Percentiles rank a stretch among this genome's conserved stretches.
phyloP scores from a whole-genome alignment of 2,329 filamentous ascomycete genomes.

The Pyricularia grisea region DNA sequence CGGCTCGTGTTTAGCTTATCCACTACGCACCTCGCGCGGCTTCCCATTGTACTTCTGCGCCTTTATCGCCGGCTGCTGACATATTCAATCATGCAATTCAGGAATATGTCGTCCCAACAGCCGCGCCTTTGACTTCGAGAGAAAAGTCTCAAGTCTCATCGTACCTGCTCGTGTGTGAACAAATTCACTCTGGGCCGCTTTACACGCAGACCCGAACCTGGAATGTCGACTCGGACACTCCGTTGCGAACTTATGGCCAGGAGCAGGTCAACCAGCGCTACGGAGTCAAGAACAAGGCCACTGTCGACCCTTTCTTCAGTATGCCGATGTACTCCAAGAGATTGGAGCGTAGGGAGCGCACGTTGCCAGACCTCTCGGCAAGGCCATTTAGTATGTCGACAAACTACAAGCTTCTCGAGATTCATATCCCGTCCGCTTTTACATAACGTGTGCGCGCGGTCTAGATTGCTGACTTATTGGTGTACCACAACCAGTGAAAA shows the following conservation, averaged over 20 bases:
- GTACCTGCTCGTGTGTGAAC: constrained; percentile 46
- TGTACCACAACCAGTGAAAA: constrained; percentile 15
- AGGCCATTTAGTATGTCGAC: constrained; percentile 32
- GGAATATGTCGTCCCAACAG: constrained; percentile 39
- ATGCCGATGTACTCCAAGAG: constrained; percentile 49
- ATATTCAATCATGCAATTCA: constrained; percentile 14
- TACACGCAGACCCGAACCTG: constrained; percentile 45
- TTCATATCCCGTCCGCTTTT: neutral
- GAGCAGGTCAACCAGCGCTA: constrained; percentile 49
- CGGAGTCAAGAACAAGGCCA: constrained; percentile 44
- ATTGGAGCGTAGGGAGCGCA: constrained; percentile 40
- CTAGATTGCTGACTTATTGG: neutral
- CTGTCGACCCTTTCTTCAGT: constrained; percentile 47
- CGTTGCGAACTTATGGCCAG: constrained; percentile 40
- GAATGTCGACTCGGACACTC: constrained; percentile 26
- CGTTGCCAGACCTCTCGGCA: constrained; percentile 42
- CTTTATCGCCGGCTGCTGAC: neutral
- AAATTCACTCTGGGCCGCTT: constrained; percentile 43
- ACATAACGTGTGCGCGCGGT: neutral
- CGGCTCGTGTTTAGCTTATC: neutral
- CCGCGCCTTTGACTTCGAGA: constrained; percentile 29
- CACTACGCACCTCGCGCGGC: neutral
- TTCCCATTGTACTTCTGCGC: neutral
- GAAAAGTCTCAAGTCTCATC: constrained; percentile 39
- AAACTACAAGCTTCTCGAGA: neutral